Evolutionary conservation across 2,329 filamentous ascomycete genomes (phyloP).

Genomic region (Pseudonectria buxi): DNA sequence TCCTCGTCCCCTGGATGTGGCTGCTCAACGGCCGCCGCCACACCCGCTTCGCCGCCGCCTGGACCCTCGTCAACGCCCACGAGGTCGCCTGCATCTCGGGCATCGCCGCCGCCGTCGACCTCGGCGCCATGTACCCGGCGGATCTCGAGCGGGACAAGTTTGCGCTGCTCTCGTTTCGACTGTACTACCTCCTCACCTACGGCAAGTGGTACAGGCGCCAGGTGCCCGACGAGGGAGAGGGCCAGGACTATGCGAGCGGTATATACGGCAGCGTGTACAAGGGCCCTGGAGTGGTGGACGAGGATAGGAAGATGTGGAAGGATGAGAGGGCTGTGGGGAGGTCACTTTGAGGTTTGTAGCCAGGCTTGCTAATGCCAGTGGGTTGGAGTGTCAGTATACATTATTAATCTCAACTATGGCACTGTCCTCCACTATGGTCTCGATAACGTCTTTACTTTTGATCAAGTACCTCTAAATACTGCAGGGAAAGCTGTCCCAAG

Average conservation of each 20-base stretch:
- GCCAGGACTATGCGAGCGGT: constrained; percentile 49
- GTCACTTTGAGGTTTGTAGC: too few relatives aligned
- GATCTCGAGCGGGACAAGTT: constrained; percentile 58
- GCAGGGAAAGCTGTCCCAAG: too few relatives aligned
- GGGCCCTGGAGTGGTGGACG: constrained; percentile 47
- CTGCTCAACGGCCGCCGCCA: constrained; percentile 58
- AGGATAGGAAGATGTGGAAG: constrained; percentile 47
- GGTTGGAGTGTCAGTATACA: too few relatives aligned
- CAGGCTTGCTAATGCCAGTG: too few relatives aligned
- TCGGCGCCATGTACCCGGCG: constrained; percentile 53
- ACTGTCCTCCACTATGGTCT: too few relatives aligned
- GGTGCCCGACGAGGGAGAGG: constrained; percentile 37
- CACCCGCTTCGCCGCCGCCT: constrained; percentile 58
- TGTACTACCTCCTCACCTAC: constrained; percentile 56
- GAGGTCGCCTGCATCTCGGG: constrained; percentile 65
- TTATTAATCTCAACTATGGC: too few relatives aligned
- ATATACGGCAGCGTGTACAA: constrained; percentile 53
- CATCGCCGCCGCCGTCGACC: constrained; percentile 61
- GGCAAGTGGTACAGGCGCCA: constrained; percentile 51
- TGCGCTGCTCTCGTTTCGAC: constrained; percentile 51
- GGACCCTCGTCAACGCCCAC: constrained; percentile 65
- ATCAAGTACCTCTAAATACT: too few relatives aligned
- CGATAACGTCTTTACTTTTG: too few relatives aligned
- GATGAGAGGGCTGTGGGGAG: constrained; percentile 19
- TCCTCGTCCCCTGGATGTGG: constrained; percentile 66